Base-by-base conservation (phyloP, 768 basidiomycete genomes). In the Auricularia heimuer region DNA sequence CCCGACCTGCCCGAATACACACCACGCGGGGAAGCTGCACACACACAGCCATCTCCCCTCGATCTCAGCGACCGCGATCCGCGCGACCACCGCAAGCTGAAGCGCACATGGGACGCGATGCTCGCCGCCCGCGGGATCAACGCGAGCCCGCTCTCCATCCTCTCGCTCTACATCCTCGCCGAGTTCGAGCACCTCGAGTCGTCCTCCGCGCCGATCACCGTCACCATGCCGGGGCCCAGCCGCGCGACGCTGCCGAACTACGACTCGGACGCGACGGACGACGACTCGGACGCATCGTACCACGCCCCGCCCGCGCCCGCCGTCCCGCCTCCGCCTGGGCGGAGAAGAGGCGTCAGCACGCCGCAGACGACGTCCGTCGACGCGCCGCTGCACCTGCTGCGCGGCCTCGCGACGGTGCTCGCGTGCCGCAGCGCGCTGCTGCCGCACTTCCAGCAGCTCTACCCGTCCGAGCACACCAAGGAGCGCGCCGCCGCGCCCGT, bases 91-190 rank as follows among this genome's bases (percentile, higher is more conserved):
- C 29, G 56, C 56, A 60, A 60, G 34, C 34, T 60, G 34, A 60
- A 60, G 56, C 56, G 56, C 7, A 29, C 56, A 18, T 60, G 56
- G 56, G 56, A 60, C 24, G 56, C 56, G 18, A 60, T 60, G 56
- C 56, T 60, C 10, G 56, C 24, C 34, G 56, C 56, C 14, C 56
- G 56, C 34, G 56, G 56, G 56, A 60, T 60, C 56, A 60, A 60
- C 56, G 4, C 56, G 4, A 29, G 56, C 24, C 56, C 34, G 34
- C 56, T 60, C 6, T 60, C 56, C 8, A 35, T 60, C 24, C 56
- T 60, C 56, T 33, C 24, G 16, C 29, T 60, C 14, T 60, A 60
- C 34, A 29, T 60, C 3, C 24, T 29, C 56, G 34, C 29, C 34
- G 24, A 35, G 29, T 60, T 60, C 56, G 56, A 60, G 34, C 56